These are phyloP conservation scores for Salmacisia buchloeana DNA, from an alignment of 1,284 basidiomycete genomes.

Conservation along the genomic window DNA sequence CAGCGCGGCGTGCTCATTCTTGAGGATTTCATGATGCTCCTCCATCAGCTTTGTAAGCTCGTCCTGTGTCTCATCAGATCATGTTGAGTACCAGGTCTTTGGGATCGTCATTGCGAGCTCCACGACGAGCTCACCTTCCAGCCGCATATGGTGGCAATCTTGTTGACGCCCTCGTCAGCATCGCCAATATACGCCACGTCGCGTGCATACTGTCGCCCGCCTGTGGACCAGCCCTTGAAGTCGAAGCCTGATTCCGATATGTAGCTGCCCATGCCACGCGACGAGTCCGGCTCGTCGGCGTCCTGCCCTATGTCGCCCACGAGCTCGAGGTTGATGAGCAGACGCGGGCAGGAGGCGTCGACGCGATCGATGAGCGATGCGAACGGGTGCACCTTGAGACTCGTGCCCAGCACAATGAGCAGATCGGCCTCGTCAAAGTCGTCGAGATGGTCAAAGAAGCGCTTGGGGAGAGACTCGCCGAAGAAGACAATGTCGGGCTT, in stretches of 20 bases:
- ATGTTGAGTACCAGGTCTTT: neutral
- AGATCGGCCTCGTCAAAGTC: conserved; percentile 65
- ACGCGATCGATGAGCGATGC: conserved; percentile 56
- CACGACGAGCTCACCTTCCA: conserved; percentile 23
- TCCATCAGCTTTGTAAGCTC: conserved; percentile 8
- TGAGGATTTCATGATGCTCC: neutral
- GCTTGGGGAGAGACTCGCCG: conserved; percentile 42
- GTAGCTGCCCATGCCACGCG: conserved; percentile 41
- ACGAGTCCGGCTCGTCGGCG: conserved; percentile 29
- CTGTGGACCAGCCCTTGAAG: conserved; percentile 34
- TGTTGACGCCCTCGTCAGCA: conserved; percentile 31
- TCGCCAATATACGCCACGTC: conserved; percentile 41
- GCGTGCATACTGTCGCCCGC: conserved; percentile 21
- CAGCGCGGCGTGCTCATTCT: neutral
- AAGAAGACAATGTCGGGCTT: conserved; percentile 51
- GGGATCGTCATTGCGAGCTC: too few relatives aligned
- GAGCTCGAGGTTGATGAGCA: conserved; percentile 58
- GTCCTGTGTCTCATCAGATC: neutral
- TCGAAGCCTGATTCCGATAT: conserved; percentile 41
- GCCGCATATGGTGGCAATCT: conserved; percentile 29
- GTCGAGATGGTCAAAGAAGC: conserved; percentile 41
- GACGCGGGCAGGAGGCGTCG: conserved; percentile 50
- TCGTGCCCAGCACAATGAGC: conserved; percentile 86
- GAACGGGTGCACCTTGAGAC: conserved; percentile 64
- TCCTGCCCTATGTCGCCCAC: conserved; percentile 52